A percentile compares a stretch with the other conserved stretches of the same genome.
phyloP scores from a whole-genome alignment of 2,329 filamentous ascomycete genomes.

The Monosporascus sp. region DNA sequence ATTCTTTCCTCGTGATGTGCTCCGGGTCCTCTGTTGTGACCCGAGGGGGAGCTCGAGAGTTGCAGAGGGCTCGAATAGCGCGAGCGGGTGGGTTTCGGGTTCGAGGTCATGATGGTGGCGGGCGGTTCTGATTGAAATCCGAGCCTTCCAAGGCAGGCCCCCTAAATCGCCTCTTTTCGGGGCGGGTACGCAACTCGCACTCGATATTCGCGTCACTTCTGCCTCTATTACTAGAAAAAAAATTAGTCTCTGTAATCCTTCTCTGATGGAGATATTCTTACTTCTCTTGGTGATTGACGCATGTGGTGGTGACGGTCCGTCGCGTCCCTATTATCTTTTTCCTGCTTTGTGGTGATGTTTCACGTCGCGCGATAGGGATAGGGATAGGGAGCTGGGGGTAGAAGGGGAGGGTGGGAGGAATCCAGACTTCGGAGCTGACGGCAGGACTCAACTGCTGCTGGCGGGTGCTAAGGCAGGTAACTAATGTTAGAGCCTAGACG shows the following conservation, averaged over 20 bases:
- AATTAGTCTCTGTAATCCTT: too few relatives aligned
- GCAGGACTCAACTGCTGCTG: background rate
- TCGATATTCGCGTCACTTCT: too few relatives aligned
- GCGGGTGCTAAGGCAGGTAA: too few relatives aligned
- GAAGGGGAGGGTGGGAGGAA: background rate
- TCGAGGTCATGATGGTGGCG: slow-evolving; percentile 16
- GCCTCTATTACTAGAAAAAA: too few relatives aligned
- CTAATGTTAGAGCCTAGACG: too few relatives aligned
- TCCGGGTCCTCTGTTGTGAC: slow-evolving; percentile 13
- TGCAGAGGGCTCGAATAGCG: slow-evolving; percentile 49
- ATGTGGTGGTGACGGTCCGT: slow-evolving; percentile 14
- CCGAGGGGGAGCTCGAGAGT: slow-evolving; percentile 31
- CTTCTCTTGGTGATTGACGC: too few relatives aligned
- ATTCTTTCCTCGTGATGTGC: slow-evolving; percentile 36
- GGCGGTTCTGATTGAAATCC: too few relatives aligned
- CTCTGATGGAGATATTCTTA: too few relatives aligned
- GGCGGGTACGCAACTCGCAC: too few relatives aligned
- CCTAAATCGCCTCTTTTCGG: too few relatives aligned
- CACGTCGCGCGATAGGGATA: background rate
- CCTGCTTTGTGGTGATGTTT: background rate
- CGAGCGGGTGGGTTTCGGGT: slow-evolving; percentile 36
- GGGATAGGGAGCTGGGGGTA: too few relatives aligned
- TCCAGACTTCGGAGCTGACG: background rate
- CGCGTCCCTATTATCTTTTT: background rate
- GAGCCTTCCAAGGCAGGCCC: too few relatives aligned